phyloP scores from a whole-genome alignment of 78 protist species.

The Dictyostelium intermedium region DNA sequence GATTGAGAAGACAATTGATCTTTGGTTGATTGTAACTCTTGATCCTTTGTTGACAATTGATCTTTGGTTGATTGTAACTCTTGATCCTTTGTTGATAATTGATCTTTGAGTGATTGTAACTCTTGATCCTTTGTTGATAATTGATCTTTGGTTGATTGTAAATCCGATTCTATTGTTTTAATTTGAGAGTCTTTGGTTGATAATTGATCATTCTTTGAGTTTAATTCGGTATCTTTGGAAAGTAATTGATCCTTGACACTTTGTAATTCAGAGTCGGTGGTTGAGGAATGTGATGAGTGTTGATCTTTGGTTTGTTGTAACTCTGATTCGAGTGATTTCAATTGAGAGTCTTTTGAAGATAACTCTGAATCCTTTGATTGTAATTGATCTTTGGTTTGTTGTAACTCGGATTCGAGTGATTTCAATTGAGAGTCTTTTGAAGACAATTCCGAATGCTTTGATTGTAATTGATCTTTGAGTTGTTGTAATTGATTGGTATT shows the following conservation, averaged over 20 bases:
- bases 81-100: neutral
- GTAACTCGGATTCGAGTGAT: neutral
- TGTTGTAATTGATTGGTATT: neutral
- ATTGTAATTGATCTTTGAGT: neutral
- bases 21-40: neutral
- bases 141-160: neutral
- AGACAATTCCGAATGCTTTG: neutral
- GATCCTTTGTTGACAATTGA: neutral
- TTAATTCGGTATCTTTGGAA: neutral
- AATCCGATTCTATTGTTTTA: neutral
- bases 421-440: neutral
- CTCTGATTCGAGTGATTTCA: neutral
- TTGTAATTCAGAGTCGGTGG: neutral
- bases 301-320: neutral
- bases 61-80: slow-evolving; percentile 8
- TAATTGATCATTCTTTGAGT: neutral
- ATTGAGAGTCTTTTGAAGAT: neutral
- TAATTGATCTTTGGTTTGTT: neutral
- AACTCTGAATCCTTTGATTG: neutral
- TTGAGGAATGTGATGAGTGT: neutral
- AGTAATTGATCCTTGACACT: neutral
- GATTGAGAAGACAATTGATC: neutral
- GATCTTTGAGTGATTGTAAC: neutral
- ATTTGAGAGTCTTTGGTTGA: neutral
- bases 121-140: neutral